Percentiles rank a stretch among this genome's conserved stretches.
Evolutionary conservation across 2,329 filamentous ascomycete species (phyloP).

Genomic region (Beauveria brongniartii): DNA sequence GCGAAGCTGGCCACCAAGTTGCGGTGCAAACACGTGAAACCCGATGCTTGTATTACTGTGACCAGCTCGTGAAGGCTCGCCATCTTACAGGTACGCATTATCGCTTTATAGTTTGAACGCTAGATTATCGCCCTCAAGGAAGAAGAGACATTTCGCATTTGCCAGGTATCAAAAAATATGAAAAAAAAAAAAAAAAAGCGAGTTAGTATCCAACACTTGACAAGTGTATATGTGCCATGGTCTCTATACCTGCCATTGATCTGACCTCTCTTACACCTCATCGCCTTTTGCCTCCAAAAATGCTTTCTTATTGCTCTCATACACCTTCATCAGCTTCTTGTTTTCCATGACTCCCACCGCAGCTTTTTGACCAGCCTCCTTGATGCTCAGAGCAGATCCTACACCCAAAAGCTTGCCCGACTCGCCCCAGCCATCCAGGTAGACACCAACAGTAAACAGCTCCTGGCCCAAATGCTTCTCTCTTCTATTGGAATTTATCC

Average conservation of each 20-base stretch:
- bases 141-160: too few relatives aligned
- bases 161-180: too few relatives aligned
- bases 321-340: slow-evolving; percentile 52
- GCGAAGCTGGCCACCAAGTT: too few relatives aligned
- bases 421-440: slow-evolving; percentile 62
- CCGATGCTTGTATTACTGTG: too few relatives aligned
- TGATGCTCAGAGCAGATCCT: slow-evolving; percentile 58
- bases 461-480: slow-evolving; percentile 46
- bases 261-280: neutral
- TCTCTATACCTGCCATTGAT: neutral
- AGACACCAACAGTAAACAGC: slow-evolving; percentile 55
- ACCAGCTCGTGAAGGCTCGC: too few relatives aligned
- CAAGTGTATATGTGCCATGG: neutral
- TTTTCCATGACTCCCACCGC: slow-evolving; percentile 57
- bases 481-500: slow-evolving; percentile 42
- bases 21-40: too few relatives aligned
- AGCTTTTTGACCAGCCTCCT: slow-evolving; percentile 60
- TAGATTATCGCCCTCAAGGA: too few relatives aligned
- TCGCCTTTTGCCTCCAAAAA: slow-evolving; percentile 25
- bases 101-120: too few relatives aligned
- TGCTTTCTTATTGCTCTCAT: slow-evolving; percentile 39
- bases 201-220: neutral
- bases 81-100: too few relatives aligned
- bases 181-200: too few relatives aligned
- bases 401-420: slow-evolving; percentile 51